Conservation (phyloP, 306 rosid species). For the cucumber (Cucumis sativus) region DNA sequence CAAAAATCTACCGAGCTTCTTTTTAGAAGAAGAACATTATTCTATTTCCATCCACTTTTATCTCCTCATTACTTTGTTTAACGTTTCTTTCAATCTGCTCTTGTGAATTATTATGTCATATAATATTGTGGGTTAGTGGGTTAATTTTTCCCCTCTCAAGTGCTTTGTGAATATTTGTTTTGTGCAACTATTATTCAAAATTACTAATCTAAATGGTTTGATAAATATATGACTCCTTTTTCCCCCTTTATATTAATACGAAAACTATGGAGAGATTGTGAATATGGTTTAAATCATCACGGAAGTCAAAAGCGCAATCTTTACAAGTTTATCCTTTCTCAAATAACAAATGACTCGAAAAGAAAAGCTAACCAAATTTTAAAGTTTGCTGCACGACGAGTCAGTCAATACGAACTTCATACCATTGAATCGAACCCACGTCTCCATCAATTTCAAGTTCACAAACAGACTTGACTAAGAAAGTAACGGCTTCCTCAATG, state of each 20-base stretch:
- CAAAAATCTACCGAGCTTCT: not conserved
- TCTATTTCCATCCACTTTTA: not conserved
- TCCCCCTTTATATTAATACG: too few species aligned
- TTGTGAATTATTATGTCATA: not conserved
- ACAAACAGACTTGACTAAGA: slow-evolving; percentile 52
- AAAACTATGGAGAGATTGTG: too few species aligned
- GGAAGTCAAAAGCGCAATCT: too few species aligned
- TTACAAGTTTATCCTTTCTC: not conserved
- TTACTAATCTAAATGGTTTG: too few species aligned
- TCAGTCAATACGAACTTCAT: slow-evolving; percentile 66
- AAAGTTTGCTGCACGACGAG: not conserved
- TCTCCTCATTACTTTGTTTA: not conserved
- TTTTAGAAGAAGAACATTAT: not conserved
- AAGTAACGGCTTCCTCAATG: slow-evolving; percentile 73
- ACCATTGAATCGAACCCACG: slow-evolving; percentile 80
- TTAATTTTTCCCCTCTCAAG: not conserved
- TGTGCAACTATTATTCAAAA: too few species aligned
- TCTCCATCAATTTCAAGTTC: slow-evolving; percentile 84
- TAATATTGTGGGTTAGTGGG: not conserved
- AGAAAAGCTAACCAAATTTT: not conserved
- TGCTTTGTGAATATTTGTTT: not conserved
- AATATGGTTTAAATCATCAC: too few species aligned
- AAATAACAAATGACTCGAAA: not conserved
- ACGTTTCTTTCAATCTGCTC: not conserved
- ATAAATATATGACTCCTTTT: too few species aligned